Base-by-base conservation (phyloP, 805 yeast species). In the Hanseniaspora pseudoguilliermondii region DNA sequence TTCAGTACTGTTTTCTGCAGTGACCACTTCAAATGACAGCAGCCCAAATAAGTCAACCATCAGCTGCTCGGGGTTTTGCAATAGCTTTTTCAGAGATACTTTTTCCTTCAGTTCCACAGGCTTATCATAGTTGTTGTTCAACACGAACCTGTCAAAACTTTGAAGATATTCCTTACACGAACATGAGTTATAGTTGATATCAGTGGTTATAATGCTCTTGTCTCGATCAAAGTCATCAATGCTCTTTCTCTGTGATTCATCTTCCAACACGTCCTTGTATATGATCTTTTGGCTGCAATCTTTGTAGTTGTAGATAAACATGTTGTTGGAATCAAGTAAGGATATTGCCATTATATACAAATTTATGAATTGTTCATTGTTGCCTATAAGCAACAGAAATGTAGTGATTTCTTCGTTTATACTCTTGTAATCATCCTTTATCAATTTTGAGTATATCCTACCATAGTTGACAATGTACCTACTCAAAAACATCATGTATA, bases 301-400 rank as follows among this genome's bases (percentile, higher is more conserved):
- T 27, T 62, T 63, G 3, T 63, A 58, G 9, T 63, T 50, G 57
- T 69, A 69, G 13, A 69, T 62, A 48, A 69, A 66, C 67, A 67
- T 63, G 49, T 67, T 64, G 35, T 58, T 58, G 5, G 71, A 65
- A 21, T 69, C 72, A 15, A 69, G 46, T 18, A 69, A 55, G 0
- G 72, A 69, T 15, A 69, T 53, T 5, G 70, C 70, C 42, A 65
- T 60, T 10, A 69, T 63, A 49, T 67, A 66, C 18, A 67, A 55
- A 18, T 67, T 70, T 40, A 64, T 54, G 1, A 70, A 70, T 40
- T 66, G 66, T 54, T 67, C 54, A 49, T 65, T 67, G 49, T 65
- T 64, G 10, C 68, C 42, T 25, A 43, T 8, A 7, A 53, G 29
- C 2, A 48, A n/a, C 10, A 53, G 57, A 32, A 68, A 69, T 4